phyloP scores from a whole-genome alignment of 768 basidiomycete species.

The Exsudoporus frostii region DNA sequence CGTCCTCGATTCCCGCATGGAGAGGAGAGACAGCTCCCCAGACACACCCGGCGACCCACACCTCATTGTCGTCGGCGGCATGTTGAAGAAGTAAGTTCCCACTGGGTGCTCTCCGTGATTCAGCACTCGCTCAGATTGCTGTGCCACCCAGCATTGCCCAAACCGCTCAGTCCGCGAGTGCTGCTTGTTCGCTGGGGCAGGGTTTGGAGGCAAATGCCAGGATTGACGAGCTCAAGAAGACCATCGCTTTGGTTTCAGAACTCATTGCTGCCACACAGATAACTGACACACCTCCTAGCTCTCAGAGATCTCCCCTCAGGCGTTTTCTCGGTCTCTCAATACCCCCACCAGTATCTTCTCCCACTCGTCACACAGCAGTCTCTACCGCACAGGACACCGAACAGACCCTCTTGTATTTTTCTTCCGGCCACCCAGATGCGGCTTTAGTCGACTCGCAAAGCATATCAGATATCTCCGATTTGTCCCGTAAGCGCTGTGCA shows the following conservation, averaged over 20 bases:
- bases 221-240: slow-evolving; percentile 54
- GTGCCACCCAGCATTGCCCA: slow-evolving; percentile 50
- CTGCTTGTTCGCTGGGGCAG: slow-evolving; percentile 46
- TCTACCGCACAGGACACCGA: slow-evolving; percentile 24
- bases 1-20: slow-evolving; percentile 16
- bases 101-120: background rate
- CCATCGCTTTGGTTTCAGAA: slow-evolving; percentile 51
- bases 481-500: slow-evolving; percentile 50
- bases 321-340: slow-evolving; percentile 24
- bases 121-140: slow-evolving; percentile 15
- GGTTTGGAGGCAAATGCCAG: slow-evolving; percentile 46
- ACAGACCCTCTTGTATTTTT: slow-evolving; percentile 21
- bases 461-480: slow-evolving; percentile 35
- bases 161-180: slow-evolving; percentile 56
- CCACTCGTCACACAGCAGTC: slow-evolving; percentile 19
- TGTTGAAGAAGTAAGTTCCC: slow-evolving; percentile 51
- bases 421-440: slow-evolving; percentile 13
- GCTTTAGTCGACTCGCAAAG: slow-evolving; percentile 21
- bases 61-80: slow-evolving; percentile 47
- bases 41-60: slow-evolving; percentile 43
- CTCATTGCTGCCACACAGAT: slow-evolving; percentile 48
- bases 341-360: slow-evolving; percentile 34
- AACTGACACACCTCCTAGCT: slow-evolving; percentile 31
- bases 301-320: slow-evolving; percentile 31
- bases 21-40: slow-evolving; percentile 18